These are phyloP conservation scores for Phyllosticta citrichinensis DNA, from an alignment of 2,329 filamentous ascomycete genomes.

Conservation along the genomic window DNA sequence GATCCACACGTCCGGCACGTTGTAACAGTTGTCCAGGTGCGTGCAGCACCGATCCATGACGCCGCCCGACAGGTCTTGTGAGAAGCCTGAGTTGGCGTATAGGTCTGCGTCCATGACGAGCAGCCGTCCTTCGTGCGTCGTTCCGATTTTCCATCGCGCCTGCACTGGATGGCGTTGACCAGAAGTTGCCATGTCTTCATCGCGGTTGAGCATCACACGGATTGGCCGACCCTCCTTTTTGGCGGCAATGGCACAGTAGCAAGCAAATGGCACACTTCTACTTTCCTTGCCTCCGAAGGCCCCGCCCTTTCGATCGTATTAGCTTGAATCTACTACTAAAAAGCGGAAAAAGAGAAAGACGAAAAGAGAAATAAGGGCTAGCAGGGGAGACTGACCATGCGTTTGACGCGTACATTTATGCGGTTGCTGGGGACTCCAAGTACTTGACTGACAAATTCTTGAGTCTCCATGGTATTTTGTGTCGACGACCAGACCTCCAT, in stretches of 20 bases:
- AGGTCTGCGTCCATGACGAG: constrained; percentile 80
- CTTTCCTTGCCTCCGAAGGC: constrained; percentile 94
- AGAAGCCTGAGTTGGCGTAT: constrained; percentile 83
- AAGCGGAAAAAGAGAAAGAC: no score
- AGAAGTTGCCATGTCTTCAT: constrained; percentile 86
- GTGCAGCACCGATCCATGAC: constrained; percentile 78
- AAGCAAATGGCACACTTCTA: constrained; percentile 70
- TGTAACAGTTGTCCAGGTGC: constrained; percentile 82
- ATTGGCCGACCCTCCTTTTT: constrained; percentile 75
- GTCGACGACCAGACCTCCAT: constrained; percentile 65
- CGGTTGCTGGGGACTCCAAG: constrained; percentile 78
- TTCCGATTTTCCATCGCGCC: constrained; percentile 78
- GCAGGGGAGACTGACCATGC: constrained; percentile 47
- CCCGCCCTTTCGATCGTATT: constrained; percentile 33
- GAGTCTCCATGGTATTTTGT: constrained; percentile 31
- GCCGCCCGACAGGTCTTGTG: constrained; percentile 56
- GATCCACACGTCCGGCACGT: constrained; percentile 75
- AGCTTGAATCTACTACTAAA: no score
- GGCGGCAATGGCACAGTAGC: constrained; percentile 73
- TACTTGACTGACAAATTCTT: constrained; percentile 66
- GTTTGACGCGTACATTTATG: constrained; percentile 78
- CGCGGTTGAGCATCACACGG: constrained; percentile 86
- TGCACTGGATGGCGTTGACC: constrained; percentile 90
- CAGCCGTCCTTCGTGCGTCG: constrained; percentile 86
- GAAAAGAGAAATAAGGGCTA: no score